Evolutionary conservation across 2,329 filamentous ascomycete genomes (phyloP), one percentile per base, ranked within the genome.

Genomic region (Tricladium varicosporioides): DNA sequence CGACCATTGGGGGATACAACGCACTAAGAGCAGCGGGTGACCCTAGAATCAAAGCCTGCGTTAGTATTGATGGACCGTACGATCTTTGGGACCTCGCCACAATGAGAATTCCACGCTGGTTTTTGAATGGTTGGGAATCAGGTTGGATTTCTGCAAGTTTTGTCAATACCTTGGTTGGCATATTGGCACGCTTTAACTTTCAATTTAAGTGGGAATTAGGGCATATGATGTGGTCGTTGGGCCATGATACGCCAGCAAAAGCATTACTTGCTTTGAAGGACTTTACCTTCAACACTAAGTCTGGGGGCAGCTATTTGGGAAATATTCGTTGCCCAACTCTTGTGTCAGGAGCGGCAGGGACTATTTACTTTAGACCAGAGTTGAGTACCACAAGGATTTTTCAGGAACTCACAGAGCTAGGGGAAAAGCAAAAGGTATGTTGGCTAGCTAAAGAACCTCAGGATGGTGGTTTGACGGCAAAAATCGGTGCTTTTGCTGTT

Each of bases 1-100:
- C 71, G 0, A 73, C 73, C 1, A 67, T 78, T 60, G 77, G 78
- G 2, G 79, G 73, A 0, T 80, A 80, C 59, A 75, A 73, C 48
- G 75, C 77, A 1, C 68, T 80, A 5, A 73, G 79, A 0, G 74
- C 65, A 1, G 74, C 73, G 0, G 61, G 65, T 0, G 76, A 79
- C 61, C 56, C 69, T 0, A 72, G 78, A 0, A 67, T 80, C 68
- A 74, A 73, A 54, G 78, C 77, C 0, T 77, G 74, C 57, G 65
- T 80, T 4, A 61, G 70, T 5, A 63, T 74, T 15, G 75, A 77
- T 51, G 61, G 63, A 1, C 69, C 73, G 47, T 75, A 72, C 64
- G 65, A 67, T 59, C 57, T 76, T 57, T 72, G 62, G 55, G 68
- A 70, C 48, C 57, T 73, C 16, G 66, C 62, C 11, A 56, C 36